Evolutionary conservation across 176 grass and related monocot species (phyloP).

Genomic region (Stipa capillata): DNA sequence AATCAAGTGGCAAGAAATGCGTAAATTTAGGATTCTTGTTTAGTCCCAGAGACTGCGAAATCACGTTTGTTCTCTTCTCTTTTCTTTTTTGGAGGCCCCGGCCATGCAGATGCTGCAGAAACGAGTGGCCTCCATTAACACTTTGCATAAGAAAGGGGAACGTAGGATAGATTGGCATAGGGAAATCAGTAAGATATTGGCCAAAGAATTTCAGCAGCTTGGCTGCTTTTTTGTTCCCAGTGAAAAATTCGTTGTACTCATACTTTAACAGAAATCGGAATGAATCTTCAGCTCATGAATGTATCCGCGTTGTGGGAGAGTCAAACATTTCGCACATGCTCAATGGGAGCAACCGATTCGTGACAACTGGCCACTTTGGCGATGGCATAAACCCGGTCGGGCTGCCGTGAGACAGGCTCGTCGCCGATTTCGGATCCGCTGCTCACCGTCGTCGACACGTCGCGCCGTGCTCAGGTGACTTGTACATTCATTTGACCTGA

Average conservation of each 20-base stretch:
- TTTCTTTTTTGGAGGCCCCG: conserved; percentile 18
- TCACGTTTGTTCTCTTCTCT: not conserved
- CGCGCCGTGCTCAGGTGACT: not conserved
- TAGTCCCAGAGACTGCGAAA: not conserved
- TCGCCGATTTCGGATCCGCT: conserved; percentile 25
- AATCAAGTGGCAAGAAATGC: not conserved
- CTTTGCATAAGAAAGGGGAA: not conserved
- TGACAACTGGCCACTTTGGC: not conserved
- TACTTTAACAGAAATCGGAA: not conserved
- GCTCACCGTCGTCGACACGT: conserved; percentile 8
- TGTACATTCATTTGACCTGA: not conserved
- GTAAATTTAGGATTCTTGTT: not conserved
- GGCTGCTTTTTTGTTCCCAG: not conserved
- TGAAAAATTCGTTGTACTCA: not conserved
- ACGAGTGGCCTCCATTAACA: conserved; percentile 9
- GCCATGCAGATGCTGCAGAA: not conserved
- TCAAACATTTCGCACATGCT: not conserved
- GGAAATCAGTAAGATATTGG: not conserved
- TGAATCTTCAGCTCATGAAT: not conserved
- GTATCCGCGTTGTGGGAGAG: not conserved
- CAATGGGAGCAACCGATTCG: not conserved
- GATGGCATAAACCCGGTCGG: conserved; percentile 22
- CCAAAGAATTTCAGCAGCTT: not conserved
- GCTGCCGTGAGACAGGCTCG: conserved; percentile 9
- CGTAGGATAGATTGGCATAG: not conserved